These are phyloP conservation scores for Acacia confusa DNA, from an alignment of 306 rosid species.

Conservation along the genomic window DNA sequence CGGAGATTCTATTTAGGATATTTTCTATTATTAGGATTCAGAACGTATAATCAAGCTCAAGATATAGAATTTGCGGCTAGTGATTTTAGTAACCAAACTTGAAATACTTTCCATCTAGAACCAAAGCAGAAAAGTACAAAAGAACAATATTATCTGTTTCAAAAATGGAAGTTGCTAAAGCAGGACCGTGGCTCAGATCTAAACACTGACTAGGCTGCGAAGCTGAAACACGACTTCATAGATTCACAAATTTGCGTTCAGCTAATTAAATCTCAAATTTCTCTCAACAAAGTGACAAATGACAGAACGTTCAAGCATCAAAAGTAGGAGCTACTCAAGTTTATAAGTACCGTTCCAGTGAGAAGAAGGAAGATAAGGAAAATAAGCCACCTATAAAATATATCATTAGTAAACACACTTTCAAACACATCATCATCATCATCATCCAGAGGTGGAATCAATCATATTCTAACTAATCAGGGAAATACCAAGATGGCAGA, in stretches of 20 bases:
- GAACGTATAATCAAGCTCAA: slow-evolving; percentile 12
- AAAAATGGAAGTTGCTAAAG: slow-evolving; percentile 10
- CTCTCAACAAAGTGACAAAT: slow-evolving; percentile 17
- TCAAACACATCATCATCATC: background rate
- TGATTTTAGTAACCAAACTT: slow-evolving; percentile 12
- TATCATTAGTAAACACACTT: slow-evolving; percentile 7
- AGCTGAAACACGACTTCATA: slow-evolving; percentile 40
- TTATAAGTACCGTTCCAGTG: slow-evolving; percentile 12
- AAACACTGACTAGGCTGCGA: slow-evolving; percentile 51
- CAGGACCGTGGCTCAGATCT: slow-evolving; percentile 62
- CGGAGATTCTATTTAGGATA: slow-evolving; percentile 8
- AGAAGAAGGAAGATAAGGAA: slow-evolving; percentile 15
- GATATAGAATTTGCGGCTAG: slow-evolving; percentile 5
- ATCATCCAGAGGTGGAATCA: background rate
- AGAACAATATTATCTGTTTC: background rate
- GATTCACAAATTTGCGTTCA: slow-evolving; percentile 47
- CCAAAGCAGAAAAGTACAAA: background rate
- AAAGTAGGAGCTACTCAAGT: slow-evolving; percentile 24
- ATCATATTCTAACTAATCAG: background rate
- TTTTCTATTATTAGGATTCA: slow-evolving; percentile 15
- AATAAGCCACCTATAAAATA: slow-evolving; percentile 25
- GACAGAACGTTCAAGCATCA: slow-evolving; percentile 21
- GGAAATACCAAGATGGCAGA: slow-evolving; percentile 4
- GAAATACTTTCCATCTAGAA: slow-evolving; percentile 4
- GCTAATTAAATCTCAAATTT: slow-evolving; percentile 41